Base-by-base conservation (phyloP, 1,139 yeast species). In the Diutina rugosa region DNA sequence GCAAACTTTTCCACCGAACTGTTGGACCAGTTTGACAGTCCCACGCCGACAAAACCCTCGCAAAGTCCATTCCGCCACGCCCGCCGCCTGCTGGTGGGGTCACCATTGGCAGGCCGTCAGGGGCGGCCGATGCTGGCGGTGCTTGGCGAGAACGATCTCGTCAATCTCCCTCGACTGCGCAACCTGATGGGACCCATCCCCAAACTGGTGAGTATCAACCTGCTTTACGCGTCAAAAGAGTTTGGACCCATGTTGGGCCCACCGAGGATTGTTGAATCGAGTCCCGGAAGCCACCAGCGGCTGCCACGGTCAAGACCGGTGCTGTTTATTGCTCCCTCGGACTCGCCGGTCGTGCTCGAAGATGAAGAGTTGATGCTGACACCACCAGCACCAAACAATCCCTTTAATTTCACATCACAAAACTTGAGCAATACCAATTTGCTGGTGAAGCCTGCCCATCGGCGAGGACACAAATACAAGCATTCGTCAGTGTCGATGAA, bases 401-500 rank as follows among this genome's bases (percentile, higher is more conserved):
- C 85, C 0, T 82, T 81, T 69, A 79, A 78, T 60, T 81, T 80
- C 67, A 71, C 73, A 57, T 74, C 82, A 1, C 71, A 76, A 45
- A 69, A 67, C 61, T 64, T 67, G n/a, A 67, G 72, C 9, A 63
- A 63, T 46, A 64, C 62, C 46, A 67, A 72, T 6, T 63, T 74
- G 35, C 67, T 64, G 62, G 69, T 71, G 16, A 79, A 77, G 60
- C 80, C 91, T 0, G 83, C 87, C 0, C 95, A 89, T 64, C 82
- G 98, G 72, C 85, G 91, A 61, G 98, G 99, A 10, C 99, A 93
- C 70, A 81, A 91, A 63, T 93, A 93, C 67, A 93, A 93, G 67
- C 98, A 93, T 64, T 90, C 97, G 6, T 90, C 97, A n/a, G 96
- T 93, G 6, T 88, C 96, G 3, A 87, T 93, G 93, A 93, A 93